Evolutionary conservation across 805 yeast genomes (phyloP), one percentile per base, ranked within the genome.

Genomic region (Candida piceae): DNA sequence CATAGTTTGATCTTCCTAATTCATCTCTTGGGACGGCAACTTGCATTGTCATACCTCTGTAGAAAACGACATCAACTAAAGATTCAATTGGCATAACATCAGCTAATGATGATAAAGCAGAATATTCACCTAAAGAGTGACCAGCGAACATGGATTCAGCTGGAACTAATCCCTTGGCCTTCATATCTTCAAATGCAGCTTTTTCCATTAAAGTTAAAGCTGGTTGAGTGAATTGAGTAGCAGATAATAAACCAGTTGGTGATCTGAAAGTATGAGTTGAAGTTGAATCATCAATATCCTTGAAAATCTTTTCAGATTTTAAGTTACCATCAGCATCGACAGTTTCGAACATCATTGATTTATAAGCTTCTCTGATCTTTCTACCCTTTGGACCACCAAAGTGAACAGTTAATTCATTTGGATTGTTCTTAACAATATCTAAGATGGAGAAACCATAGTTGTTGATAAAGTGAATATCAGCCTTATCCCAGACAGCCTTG

Each of bases 21-120:
- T 80, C 76, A 66, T 93, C 99, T 71, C 99, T 84, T 61, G 97
- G 97, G 49, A 93, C 99, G 32, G 98, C 98, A 49, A 93, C 98
- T 72, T 93, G 98, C 99, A 93, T 93, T 34, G 99, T 94, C 97
- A 93, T 93, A 76, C 99, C 99, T 74, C 99, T 83, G 77, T 93
- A 94, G 76, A 93, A 93, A 37, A 90, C 97, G 63, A 90, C 95
- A 64, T 90, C 97, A 45, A 90, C 97, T 51, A 90, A 74, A 5
- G 95, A 84, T 70, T 93, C 98, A 53, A 93, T 88, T 33, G 97
- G 96, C 97, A 93, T 90, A 41, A 94, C 97, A 62, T 93, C 96
- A 37, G 96, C 98, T 56, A 93, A 73, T 19, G 98, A 88, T 13
- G 97, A 87, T 58, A 93, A 76, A 12, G 99, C 97, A 50, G 97